These are phyloP conservation scores for Cenchrus americanus DNA, from an alignment of 176 grass and related monocot genomes.

Conservation along the genomic window DNA sequence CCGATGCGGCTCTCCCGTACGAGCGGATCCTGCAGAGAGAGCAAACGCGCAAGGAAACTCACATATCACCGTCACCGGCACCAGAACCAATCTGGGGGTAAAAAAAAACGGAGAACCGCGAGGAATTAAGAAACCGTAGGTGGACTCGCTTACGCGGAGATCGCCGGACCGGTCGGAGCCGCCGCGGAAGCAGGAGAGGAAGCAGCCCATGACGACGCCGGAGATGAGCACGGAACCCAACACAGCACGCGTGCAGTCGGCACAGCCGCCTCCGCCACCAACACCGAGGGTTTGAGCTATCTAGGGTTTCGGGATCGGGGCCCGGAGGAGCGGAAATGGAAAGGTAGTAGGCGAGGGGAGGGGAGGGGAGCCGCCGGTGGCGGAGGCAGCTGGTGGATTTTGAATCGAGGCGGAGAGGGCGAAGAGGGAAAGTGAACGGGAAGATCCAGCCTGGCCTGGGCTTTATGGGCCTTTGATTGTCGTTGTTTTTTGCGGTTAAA, in stretches of 20 bases:
- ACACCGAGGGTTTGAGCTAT: neutral
- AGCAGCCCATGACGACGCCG: slow-evolving; percentile 57
- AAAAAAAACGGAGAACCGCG: neutral
- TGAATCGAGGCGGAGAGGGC: slow-evolving; percentile 28
- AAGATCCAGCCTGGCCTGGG: neutral
- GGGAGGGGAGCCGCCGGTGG: neutral
- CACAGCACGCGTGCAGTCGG: neutral
- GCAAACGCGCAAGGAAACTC: neutral
- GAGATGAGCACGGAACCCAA: neutral
- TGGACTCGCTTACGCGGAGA: slow-evolving; percentile 32
- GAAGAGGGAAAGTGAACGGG: slow-evolving; percentile 9
- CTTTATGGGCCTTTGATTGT: neutral
- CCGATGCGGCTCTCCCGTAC: slow-evolving; percentile 39
- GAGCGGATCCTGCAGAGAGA: slow-evolving; percentile 48
- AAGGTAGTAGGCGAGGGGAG: neutral
- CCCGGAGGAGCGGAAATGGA: slow-evolving; percentile 8
- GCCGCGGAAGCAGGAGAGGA: slow-evolving; percentile 66
- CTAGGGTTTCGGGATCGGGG: slow-evolving; percentile 29
- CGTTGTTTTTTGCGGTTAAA: too few relatives aligned
- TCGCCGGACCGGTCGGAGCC: neutral
- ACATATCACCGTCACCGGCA: neutral
- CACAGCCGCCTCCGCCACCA: neutral
- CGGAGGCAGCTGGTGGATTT: slow-evolving; percentile 27
- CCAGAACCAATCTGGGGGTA: neutral
- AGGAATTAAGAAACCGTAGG: neutral